Conservation (phyloP, 495 filamentous ascomycete genomes). For the Umbilicaria muhlenbergii region DNA sequence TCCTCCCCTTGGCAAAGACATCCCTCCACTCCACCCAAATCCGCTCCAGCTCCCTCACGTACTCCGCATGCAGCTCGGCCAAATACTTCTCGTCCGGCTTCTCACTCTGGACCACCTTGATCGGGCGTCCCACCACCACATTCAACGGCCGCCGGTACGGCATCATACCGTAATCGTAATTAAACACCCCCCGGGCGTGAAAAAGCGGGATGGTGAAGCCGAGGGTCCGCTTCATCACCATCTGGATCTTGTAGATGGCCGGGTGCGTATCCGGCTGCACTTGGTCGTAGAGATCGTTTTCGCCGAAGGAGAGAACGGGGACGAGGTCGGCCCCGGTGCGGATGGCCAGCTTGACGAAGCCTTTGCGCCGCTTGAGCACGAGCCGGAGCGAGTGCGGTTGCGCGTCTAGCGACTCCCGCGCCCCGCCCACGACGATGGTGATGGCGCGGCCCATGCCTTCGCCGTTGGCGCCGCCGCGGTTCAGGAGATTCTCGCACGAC, state of each 20-base stretch:
- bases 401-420: slow-evolving; percentile 79
- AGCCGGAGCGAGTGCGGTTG: slow-evolving; percentile 57
- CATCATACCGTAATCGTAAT: slow-evolving; percentile 93
- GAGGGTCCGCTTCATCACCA: slow-evolving; percentile 62
- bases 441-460: slow-evolving; percentile 93
- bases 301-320: slow-evolving; percentile 80
- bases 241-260: slow-evolving; percentile 56
- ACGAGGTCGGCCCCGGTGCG: slow-evolving; percentile 83
- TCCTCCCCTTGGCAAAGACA: slow-evolving; percentile 56
- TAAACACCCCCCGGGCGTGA: slow-evolving; percentile 85
- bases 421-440: slow-evolving; percentile 89
- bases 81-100: slow-evolving; percentile 58
- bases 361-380: slow-evolving; percentile 68
- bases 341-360: slow-evolving; percentile 86
- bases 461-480: slow-evolving; percentile 54
- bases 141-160: slow-evolving; percentile 80
- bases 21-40: slow-evolving; percentile 86
- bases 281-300: slow-evolving; percentile 93
- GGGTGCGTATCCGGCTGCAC: slow-evolving; percentile 55
- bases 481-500: slow-evolving; percentile 75
- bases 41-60: slow-evolving; percentile 62
- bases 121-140: slow-evolving; percentile 71
- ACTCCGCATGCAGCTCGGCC: slow-evolving; percentile 60
- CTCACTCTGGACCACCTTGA: slow-evolving; percentile 44
- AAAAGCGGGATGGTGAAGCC: slow-evolving; percentile 91